A percentile compares a stretch with the other conserved stretches of the same genome.
These are phyloP conservation scores for Ogataea polymorpha DNA, from an alignment of 805 yeast species.

Conservation along the genomic window DNA sequence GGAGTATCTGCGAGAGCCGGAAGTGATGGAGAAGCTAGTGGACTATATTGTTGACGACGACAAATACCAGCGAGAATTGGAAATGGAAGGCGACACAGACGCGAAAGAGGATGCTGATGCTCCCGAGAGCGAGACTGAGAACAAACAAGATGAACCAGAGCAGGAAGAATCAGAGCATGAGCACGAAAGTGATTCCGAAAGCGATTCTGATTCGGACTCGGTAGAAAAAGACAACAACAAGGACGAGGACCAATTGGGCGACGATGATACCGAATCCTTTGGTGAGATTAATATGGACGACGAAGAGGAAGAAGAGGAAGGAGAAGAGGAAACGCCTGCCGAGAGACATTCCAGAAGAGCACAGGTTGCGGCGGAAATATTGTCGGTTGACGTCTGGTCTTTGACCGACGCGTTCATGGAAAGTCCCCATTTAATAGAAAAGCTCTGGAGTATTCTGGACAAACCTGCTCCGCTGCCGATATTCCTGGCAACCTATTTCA, in stretches of 20 bases:
- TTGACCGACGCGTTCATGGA: slow-evolving; percentile 88
- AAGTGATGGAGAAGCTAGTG: slow-evolving; percentile 64
- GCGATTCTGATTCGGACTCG: slow-evolving; percentile 21
- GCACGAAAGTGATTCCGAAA: slow-evolving; percentile 9
- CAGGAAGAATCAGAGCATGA: neutral
- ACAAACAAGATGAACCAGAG: neutral
- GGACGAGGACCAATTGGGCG: slow-evolving; percentile 14
- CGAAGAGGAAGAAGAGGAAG: slow-evolving; percentile 30
- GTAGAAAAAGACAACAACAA: slow-evolving; percentile 9
- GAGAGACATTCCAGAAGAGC: slow-evolving; percentile 42
- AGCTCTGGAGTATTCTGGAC: slow-evolving; percentile 79
- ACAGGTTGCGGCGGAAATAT: slow-evolving; percentile 80
- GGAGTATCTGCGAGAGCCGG: slow-evolving; percentile 77
- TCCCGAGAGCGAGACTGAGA: neutral
- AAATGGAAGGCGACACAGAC: slow-evolving; percentile 6
- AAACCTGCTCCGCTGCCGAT: slow-evolving; percentile 65
- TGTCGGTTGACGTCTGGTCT: slow-evolving; percentile 92
- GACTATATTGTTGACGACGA: slow-evolving; percentile 57
- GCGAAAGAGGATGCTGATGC: slow-evolving; percentile 5
- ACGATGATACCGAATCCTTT: slow-evolving; percentile 19
- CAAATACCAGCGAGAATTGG: slow-evolving; percentile 35
- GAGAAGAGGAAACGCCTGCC: slow-evolving; percentile 30
- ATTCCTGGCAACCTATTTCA: slow-evolving; percentile 79
- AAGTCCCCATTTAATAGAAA: slow-evolving; percentile 57
- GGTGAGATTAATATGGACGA: slow-evolving; percentile 23